A percentile compares a stretch with the other conserved stretches of the same genome.
Conservation (phyloP, 192 early-diverging fungal genomes). For the Kappamyces sp. region DNA sequence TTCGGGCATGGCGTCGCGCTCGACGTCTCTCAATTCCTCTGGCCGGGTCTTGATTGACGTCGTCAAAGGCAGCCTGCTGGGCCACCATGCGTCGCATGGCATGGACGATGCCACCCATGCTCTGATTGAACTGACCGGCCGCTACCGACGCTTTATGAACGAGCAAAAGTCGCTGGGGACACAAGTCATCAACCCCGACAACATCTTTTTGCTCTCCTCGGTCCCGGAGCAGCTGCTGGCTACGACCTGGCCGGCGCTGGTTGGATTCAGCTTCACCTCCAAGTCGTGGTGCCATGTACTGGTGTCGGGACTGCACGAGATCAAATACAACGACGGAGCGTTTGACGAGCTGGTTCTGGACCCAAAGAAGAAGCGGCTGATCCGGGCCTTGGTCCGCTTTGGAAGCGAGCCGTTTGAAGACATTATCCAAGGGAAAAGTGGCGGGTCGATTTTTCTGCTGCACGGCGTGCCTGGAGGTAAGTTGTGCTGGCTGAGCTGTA, state of each 20-base stretch:
- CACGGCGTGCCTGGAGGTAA: conserved; percentile 39
- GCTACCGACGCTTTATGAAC: conserved; percentile 30
- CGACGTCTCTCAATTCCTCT: conserved; percentile 2
- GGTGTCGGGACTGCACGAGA: conserved; percentile 28
- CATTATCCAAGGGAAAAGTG: conserved; percentile 47
- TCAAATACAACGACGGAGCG: conserved; percentile 43
- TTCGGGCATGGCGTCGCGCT: neutral
- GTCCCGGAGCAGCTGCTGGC: conserved; percentile 24
- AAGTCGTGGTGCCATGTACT: conserved; percentile 53
- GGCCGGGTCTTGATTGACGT: conserved; percentile 40
- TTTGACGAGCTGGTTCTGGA: conserved; percentile 49
- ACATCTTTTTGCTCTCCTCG: conserved; percentile 18
- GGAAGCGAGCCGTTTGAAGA: conserved; percentile 41
- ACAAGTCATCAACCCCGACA: conserved; percentile 13
- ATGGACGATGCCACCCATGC: conserved; percentile 40
- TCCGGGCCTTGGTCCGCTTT: conserved; percentile 44
- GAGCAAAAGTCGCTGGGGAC: conserved; percentile 11
- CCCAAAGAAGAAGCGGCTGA: conserved; percentile 38
- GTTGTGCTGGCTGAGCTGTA: conserved; percentile 17
- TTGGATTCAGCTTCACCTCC: conserved; percentile 48
- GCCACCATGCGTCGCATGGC: conserved; percentile 40
- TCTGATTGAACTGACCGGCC: conserved; percentile 23
- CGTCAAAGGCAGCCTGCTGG: conserved; percentile 28
- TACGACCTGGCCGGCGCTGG: conserved; percentile 44
- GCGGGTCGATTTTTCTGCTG: conserved; percentile 48